Base-by-base conservation (phyloP, 352 stramenopile species). In the Hyaloperonospora brassicae region DNA sequence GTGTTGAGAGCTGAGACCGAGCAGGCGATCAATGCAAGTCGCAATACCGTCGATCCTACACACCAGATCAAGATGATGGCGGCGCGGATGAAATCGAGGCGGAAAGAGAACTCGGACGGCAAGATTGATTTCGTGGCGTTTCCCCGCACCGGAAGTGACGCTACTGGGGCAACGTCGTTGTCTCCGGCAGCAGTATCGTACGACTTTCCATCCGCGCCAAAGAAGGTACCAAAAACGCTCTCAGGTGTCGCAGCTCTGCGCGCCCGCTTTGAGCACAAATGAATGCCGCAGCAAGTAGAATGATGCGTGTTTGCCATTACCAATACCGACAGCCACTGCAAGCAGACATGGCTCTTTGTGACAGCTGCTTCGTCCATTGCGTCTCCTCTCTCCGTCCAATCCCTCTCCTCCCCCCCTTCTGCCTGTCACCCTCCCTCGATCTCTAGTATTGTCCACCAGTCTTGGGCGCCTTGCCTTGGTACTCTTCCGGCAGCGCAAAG, bases 1-100 rank as follows among this genome's bases (percentile, higher is more conserved):
- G 49, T 68, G 23, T 54, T 70, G 17, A 30, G 47, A 45, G 6
- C 45, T 21, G 60, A 69, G 24, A 57, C 30, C 10, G 52, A 68
- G 27, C 45, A 61, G n/a, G 27, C 36, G 21, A 56, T 61, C 47
- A 52, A 57, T 23, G 47, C 36, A 25, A 65, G n/a, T 57, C 45
- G 54, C 23, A 45, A 45, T 42, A 22, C 34, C 30, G 51, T 52
- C 25, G 66, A 50, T 27, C 42, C 56, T 31, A 41, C 55, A 46
- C 69, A 89, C 51, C 72, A 89, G 55, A 87, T 89, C 64, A 84
- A 84, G 47, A 72, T 67, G 2, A 76, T 87, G 17, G 79, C 79
- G 5, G 75, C 76, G 14, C 72, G 82, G 44, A 89, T 89, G 79
- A 87, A 89, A 66, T 76, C 85, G 50, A 73, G 74, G 31, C 68